Evolutionary conservation across 176 grass and related monocot species (phyloP), one percentile per base, ranked within the genome.

Genomic region (Panicum miliaceum): DNA sequence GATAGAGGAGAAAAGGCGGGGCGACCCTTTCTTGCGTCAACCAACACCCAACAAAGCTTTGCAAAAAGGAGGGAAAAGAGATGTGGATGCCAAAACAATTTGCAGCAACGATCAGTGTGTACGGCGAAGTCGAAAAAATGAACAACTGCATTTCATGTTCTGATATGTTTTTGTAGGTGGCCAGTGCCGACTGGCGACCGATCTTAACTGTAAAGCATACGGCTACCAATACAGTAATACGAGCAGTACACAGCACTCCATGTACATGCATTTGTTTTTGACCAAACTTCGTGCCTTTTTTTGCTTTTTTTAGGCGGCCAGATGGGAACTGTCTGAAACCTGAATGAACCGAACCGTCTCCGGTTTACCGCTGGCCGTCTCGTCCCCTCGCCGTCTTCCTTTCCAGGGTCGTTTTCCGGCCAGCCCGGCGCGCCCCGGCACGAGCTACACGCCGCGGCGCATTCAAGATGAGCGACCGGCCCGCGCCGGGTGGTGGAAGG

Each of bases 11-110:
- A 46, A 45, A 6, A 32, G 19, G 19, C 19, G 45, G 48, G 7
- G 13, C 16, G 6, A 5, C 38, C 68, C 68, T 48, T 89, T 89
- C 48, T 52, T 8, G n/a, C 65, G 51, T 82, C 66, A 29, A 40
- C 78, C 66, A 29, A 40, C 78, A 81, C 48, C 78, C 64, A 71
- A 59, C 51, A 71, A 71, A 82, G 37, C 51, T 58, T 59, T 59
- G 51, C 43, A 5, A 23, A 58, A 79, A 79, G 22, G 58, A 23
- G 12, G 12, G 10, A 32, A 74, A 84, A 29, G 67, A 84, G 57
- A 23, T 7, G 73, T n/a, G 48, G 75, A 73, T 73, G 74, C 46
- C 14, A 15, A 43, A 82, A 61, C 64, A 40, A 53, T 52, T 53
- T 35, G 18, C 34, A 29, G n/a, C 22, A 37, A 43, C 32, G 59